A percentile compares a stretch with the other conserved stretches of the same genome.
Conservation (phyloP, 257 asterid species). For the Solanum raphanifolium region DNA sequence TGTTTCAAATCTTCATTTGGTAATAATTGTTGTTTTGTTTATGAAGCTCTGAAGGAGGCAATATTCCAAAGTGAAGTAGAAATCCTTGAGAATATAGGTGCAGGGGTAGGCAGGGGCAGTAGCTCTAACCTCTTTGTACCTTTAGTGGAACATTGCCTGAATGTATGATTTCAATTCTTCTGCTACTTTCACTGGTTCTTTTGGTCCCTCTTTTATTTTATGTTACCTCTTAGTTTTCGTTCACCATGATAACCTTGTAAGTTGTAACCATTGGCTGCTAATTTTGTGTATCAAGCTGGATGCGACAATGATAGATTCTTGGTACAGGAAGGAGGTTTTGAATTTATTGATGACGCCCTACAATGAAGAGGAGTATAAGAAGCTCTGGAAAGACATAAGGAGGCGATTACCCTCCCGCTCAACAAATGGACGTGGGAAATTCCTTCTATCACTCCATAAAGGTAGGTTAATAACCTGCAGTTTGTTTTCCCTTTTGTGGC, state of each 20-base stretch:
- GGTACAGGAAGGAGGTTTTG: constrained; percentile 16
- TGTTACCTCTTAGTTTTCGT: neutral
- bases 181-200: neutral
- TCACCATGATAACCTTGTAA: too few relatives aligned
- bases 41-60: neutral
- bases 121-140: constrained; percentile 8
- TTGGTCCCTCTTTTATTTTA: neutral
- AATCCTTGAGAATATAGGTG: constrained; percentile 14
- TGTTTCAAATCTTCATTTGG: neutral
- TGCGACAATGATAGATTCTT: neutral
- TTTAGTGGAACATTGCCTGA: neutral
- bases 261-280: neutral
- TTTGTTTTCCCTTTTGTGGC: too few relatives aligned
- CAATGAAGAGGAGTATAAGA: constrained; percentile 19
- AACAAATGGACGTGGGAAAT: constrained; percentile 24
- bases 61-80: constrained; percentile 4
- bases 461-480: too few relatives aligned
- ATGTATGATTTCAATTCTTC: constrained; percentile 1
- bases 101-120: neutral
- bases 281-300: constrained; percentile 21
- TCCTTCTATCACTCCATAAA: too few relatives aligned
- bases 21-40: neutral
- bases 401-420: neutral
- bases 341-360: constrained; percentile 17
- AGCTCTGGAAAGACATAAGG: constrained; percentile 16